Conservation (phyloP, 495 filamentous ascomycete genomes). For the Opeltia flavorubescens region DNA sequence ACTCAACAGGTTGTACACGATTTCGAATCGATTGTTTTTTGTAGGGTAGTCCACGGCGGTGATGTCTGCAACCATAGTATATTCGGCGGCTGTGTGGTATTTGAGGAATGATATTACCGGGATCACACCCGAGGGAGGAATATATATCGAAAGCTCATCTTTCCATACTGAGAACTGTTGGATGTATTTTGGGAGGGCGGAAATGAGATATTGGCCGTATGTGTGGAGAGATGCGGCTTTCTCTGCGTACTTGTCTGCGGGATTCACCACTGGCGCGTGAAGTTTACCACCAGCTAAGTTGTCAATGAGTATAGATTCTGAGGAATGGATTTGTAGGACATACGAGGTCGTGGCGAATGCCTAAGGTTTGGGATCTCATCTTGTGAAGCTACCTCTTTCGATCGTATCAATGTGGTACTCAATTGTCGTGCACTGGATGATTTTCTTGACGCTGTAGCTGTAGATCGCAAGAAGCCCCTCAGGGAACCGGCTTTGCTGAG, state of each 20-base stretch:
- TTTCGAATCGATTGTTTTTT: slow-evolving; percentile 84
- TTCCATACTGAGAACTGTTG: slow-evolving; percentile 99
- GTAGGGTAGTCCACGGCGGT: slow-evolving; percentile 94
- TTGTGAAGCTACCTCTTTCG: slow-evolving; percentile 21
- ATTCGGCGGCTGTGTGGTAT: slow-evolving; percentile 94
- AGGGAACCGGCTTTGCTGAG: not conserved
- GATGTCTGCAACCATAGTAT: slow-evolving; percentile 82
- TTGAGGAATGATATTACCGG: slow-evolving; percentile 94
- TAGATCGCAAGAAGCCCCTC: not conserved
- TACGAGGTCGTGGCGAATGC: slow-evolving; percentile 47
- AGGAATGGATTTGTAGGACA: slow-evolving; percentile 13
- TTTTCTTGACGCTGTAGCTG: not conserved
- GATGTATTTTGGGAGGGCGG: slow-evolving; percentile 91
- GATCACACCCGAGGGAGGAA: slow-evolving; percentile 71
- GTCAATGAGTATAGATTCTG: slow-evolving; percentile 6
- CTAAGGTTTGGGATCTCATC: slow-evolving; percentile 48
- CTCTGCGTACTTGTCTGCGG: slow-evolving; percentile 76
- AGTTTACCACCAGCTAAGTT: slow-evolving; percentile 43
- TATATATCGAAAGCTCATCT: slow-evolving; percentile 91
- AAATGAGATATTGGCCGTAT: slow-evolving; percentile 94
- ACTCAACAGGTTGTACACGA: slow-evolving; percentile 95
- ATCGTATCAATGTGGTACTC: slow-evolving; percentile 12
- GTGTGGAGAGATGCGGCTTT: slow-evolving; percentile 74
- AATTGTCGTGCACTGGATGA: slow-evolving; percentile 10
- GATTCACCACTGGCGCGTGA: slow-evolving; percentile 73